Base-by-base conservation (phyloP, 2,329 filamentous ascomycete species). In the Stachybotrys chartarum region DNA sequence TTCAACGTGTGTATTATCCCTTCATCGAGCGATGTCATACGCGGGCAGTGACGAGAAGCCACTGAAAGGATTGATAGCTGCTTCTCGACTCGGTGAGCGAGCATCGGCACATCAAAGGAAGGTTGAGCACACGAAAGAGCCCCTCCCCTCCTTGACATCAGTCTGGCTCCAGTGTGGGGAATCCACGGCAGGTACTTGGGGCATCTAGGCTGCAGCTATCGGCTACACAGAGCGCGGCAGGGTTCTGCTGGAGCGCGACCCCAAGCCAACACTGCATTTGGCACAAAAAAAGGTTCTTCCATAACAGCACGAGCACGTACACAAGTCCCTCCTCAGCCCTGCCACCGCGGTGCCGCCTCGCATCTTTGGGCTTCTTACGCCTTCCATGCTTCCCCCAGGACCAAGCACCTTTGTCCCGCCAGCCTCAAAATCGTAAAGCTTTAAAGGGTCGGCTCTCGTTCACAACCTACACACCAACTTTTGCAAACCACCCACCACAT, bases 301-400 rank as follows among this genome's bases (percentile, higher is more conserved):
- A 6, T 32, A 51, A 17, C 49, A 30, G 30, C 3, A 3, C 3
- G 14, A 42, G 35, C 35, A 10, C 35, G 14, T 14, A 10, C 14
- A 5, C 35, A 42, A 42, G 17, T 12, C 56, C 55, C 59, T 56
- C 58, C 58, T 61, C 59, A 47, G 45, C 45, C 45, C 45, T 47
- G 45, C 45, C 45, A 6, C 16, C 8, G 7, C 45, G 18, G 18
- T 17, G 8, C 8, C 17, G 45, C 45, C 45, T 58, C 57, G 61
- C 60, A 69, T 73, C 71, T 72, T 72, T 72, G 63, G 64, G 68
- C 70, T 76, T 76, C 73, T 74, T 67, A 68, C 64, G 70, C 70
- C 65, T 76, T 76, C 73, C 68, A 68, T 60, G 55, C 31, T 52
- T n/a, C 32, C 50, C 50, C 24, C 24, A 24, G 24, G 24, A 24